phyloP scores from a whole-genome alignment of 768 basidiomycete genomes.

The Lentinula lateritia region DNA sequence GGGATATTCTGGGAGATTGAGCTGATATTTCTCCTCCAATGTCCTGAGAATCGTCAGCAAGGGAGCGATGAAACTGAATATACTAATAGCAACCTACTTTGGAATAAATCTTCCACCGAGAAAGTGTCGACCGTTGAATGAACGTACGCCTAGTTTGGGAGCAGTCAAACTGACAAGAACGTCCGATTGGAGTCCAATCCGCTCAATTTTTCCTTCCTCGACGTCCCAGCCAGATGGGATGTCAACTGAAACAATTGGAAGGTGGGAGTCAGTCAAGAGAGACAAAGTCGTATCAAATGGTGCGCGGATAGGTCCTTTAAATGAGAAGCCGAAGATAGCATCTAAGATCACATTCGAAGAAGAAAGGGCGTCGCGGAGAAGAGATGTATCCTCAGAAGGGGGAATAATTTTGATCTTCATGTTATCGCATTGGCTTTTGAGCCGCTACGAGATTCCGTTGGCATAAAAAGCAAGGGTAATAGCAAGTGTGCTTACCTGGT shows the following conservation, averaged over 20 bases:
- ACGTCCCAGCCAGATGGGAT: slow-evolving; percentile 98
- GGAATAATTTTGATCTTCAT: slow-evolving; percentile 75
- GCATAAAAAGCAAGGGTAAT: neutral
- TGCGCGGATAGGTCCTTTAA: slow-evolving; percentile 81
- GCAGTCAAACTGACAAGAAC: slow-evolving; percentile 90
- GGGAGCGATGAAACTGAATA: neutral
- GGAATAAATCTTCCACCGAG: slow-evolving; percentile 93
- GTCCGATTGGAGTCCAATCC: slow-evolving; percentile 61
- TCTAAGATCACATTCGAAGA: slow-evolving; percentile 84
- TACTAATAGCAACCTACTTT: slow-evolving; percentile 44
- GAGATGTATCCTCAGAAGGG: slow-evolving; percentile 37
- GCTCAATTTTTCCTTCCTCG: slow-evolving; percentile 60
- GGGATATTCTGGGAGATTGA: slow-evolving; percentile 81
- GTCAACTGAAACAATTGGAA: slow-evolving; percentile 92
- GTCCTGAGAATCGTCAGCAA: slow-evolving; percentile 36
- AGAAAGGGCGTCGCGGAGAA: slow-evolving; percentile 44
- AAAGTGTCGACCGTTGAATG: slow-evolving; percentile 81
- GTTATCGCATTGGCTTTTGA: slow-evolving; percentile 84
- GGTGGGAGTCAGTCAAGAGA: slow-evolving; percentile 51
- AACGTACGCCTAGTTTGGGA: slow-evolving; percentile 82
- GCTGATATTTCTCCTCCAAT: slow-evolving; percentile 65
- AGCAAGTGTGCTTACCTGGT: slow-evolving; percentile 47
- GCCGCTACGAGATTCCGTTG: slow-evolving; percentile 41
- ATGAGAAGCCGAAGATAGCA: slow-evolving; percentile 98
- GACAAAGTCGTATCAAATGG: slow-evolving; percentile 81